A percentile compares a stretch with the other conserved stretches of the same genome.
These are phyloP conservation scores for Calonectria hawksworthii DNA, from an alignment of 2,329 filamentous ascomycete genomes.

Conservation along the genomic window DNA sequence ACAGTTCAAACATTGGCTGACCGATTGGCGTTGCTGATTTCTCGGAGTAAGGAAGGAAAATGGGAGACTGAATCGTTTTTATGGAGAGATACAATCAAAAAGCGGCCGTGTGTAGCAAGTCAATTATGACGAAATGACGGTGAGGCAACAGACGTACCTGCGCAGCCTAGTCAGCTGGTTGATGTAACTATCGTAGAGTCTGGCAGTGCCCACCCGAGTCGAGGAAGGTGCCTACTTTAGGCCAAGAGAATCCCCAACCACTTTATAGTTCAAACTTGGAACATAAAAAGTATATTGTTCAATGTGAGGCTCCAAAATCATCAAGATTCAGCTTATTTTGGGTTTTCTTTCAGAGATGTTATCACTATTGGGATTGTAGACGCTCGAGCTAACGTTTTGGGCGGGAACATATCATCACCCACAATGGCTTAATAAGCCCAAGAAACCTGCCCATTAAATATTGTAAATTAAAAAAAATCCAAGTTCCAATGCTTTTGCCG, in stretches of 20 bases:
- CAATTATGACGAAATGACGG: not conserved
- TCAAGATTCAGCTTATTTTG: not conserved
- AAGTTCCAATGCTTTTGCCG: not conserved
- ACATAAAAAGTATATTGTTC: not conserved
- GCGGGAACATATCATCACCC: not conserved
- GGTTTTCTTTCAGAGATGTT: not conserved
- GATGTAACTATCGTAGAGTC: not conserved
- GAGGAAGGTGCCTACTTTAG: not conserved
- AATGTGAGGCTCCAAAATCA: not conserved
- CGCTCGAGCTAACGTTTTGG: not conserved
- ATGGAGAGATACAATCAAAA: not conserved
- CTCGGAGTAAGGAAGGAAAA: not conserved
- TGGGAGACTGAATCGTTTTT: not conserved
- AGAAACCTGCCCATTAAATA: no score
- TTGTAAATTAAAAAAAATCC: not conserved
- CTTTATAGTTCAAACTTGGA: not conserved
- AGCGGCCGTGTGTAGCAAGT: not conserved
- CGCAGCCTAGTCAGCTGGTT: not conserved
- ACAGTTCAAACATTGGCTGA: not conserved
- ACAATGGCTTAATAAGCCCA: not conserved
- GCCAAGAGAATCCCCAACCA: not conserved
- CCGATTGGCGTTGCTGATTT: not conserved
- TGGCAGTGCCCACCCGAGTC: not conserved
- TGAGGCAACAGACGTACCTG: not conserved
- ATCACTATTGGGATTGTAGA: not conserved